Evolutionary conservation across 768 basidiomycete species (phyloP).

Genomic region (Leucocoprinus sp.): DNA sequence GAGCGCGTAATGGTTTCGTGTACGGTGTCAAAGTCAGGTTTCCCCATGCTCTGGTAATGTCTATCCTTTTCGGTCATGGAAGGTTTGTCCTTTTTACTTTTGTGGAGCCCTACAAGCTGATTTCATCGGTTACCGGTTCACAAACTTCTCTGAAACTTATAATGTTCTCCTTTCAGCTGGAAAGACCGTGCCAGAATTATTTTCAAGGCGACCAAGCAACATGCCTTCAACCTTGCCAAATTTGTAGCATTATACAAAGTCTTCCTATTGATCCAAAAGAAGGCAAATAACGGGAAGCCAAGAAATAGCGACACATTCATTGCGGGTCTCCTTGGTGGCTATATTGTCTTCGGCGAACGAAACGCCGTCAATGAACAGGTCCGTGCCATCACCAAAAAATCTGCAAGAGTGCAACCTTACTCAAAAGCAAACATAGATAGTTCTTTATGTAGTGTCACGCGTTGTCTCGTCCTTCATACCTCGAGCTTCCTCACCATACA

Average conservation of each 20-base stretch:
- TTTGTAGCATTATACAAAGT: conserved; percentile 94
- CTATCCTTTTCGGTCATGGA: conserved; percentile 86
- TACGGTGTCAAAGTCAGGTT: conserved; percentile 90
- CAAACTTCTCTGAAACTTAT: conserved; percentile 1
- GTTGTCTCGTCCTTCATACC: conserved; percentile 90
- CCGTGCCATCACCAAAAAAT: conserved; percentile 17
- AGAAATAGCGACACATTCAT: conserved; percentile 80
- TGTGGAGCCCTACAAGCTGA: conserved; percentile 1
- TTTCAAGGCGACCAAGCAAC: conserved; percentile 79
- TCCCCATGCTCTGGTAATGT: conserved; percentile 96
- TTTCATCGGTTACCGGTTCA: conserved; percentile 3
- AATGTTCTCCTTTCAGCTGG: conserved; percentile 45
- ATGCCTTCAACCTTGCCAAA: conserved; percentile 86
- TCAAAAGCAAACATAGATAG: conserved; percentile 52
- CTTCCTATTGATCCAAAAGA: conserved; percentile 75
- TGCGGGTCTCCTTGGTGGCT: conserved; percentile 89
- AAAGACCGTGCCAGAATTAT: conserved; percentile 57
- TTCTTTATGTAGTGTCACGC: conserved; percentile 91
- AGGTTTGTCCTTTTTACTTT: conserved; percentile 48
- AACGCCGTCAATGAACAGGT: conserved; percentile 92
- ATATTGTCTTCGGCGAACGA: conserved; percentile 78
- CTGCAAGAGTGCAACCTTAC: neutral
- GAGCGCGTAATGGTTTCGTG: conserved; percentile 83
- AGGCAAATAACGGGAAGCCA: conserved; percentile 73
- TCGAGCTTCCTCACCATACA: conserved; percentile 53